Conservation (phyloP, 352 stramenopile genomes). For the Globisporangium ultimum region DNA sequence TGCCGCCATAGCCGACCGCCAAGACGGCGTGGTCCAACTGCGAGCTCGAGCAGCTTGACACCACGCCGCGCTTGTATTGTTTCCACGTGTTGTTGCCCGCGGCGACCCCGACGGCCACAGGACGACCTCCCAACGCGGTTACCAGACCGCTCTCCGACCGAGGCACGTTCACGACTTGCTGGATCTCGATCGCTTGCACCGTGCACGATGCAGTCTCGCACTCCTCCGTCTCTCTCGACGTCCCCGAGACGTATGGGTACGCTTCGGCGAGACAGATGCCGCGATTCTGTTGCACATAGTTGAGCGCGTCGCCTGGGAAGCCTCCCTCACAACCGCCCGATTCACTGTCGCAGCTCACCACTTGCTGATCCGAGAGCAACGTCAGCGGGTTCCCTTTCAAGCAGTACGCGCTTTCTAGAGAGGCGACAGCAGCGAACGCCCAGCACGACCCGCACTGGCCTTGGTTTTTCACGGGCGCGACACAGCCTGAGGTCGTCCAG, state of each 20-base stretch:
- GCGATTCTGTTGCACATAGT: constrained; percentile 80
- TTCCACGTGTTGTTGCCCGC: constrained; percentile 95
- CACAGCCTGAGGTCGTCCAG: constrained; percentile 59
- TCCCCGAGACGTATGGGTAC: constrained; percentile 82
- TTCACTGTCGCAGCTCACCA: constrained; percentile 86
- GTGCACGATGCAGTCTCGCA: constrained; percentile 37
- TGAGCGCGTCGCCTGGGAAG: constrained; percentile 82
- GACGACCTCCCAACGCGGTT: constrained; percentile 85
- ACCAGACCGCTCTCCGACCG: constrained; percentile 81
- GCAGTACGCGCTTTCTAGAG: constrained; percentile 89
- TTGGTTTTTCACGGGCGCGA: constrained; percentile 92
- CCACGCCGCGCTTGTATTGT: constrained; percentile 95
- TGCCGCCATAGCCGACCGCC: constrained; percentile 92
- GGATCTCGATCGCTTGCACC: constrained; percentile 27
- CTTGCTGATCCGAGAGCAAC: constrained; percentile 91
- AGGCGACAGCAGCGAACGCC: constrained; percentile 93
- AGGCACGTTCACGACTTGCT: constrained; percentile 50
- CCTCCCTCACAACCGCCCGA: constrained; percentile 90
- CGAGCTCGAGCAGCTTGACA: constrained; percentile 73
- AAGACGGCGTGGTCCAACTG: constrained; percentile 97
- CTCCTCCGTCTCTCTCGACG: constrained; percentile 20
- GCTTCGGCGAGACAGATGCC: constrained; percentile 72
- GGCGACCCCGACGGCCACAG: constrained; percentile 94
- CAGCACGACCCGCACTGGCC: constrained; percentile 97
- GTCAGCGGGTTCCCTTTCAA: constrained; percentile 68